phyloP scores from a whole-genome alignment of 768 basidiomycete species.

The Psilocybe subaeruginosa region DNA sequence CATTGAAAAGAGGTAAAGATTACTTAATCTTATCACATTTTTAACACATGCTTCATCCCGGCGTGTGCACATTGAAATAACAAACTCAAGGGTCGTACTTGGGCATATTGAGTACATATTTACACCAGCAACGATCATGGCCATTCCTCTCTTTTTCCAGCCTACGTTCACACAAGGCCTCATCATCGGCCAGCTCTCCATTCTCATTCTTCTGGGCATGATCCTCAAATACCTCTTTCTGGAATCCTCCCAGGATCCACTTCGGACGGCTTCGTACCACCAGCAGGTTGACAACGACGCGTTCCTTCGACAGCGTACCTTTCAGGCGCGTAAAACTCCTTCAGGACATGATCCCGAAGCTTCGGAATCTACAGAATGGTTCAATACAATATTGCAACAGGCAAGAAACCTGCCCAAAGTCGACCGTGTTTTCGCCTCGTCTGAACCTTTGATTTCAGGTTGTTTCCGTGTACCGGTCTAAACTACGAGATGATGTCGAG shows the following conservation, averaged over 20 bases:
- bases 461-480: slow-evolving; percentile 73
- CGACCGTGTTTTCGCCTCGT: neutral
- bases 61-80: neutral
- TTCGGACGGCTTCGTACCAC: slow-evolving; percentile 61
- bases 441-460: slow-evolving; percentile 44
- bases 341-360: slow-evolving; percentile 28
- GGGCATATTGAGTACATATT: neutral
- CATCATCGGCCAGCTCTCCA: slow-evolving; percentile 88
- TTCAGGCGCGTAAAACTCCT: slow-evolving; percentile 24
- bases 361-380: slow-evolving; percentile 87
- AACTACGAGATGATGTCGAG: slow-evolving; percentile 69
- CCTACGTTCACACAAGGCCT: slow-evolving; percentile 97
- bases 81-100: neutral
- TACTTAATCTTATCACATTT: slow-evolving; percentile 11
- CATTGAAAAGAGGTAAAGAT: neutral
- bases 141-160: slow-evolving; percentile 69
- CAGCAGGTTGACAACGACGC: slow-evolving; percentile 55
- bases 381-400: slow-evolving; percentile 85
- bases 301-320: slow-evolving; percentile 40
- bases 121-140: slow-evolving; percentile 36
- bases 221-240: slow-evolving; percentile 96
- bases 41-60: slow-evolving; percentile 15
- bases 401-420: slow-evolving; percentile 38
- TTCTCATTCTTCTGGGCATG: slow-evolving; percentile 73
- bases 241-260: slow-evolving; percentile 66